Conservation (phyloP, 139 green algal genomes). For the Nannochloris sp. region DNA sequence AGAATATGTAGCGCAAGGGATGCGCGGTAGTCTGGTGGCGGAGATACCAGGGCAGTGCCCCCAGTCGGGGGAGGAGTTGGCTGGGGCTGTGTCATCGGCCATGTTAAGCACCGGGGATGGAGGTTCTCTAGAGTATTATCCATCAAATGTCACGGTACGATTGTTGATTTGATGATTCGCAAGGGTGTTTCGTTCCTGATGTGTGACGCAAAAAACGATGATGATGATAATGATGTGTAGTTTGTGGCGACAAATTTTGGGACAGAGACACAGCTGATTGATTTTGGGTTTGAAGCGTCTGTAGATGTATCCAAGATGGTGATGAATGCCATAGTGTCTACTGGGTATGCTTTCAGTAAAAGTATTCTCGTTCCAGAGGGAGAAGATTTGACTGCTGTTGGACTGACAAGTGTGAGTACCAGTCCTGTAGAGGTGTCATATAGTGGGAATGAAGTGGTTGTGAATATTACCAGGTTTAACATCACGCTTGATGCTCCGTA, state of each 20-base stretch:
- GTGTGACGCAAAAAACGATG: too few relatives aligned
- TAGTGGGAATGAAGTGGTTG: background rate
- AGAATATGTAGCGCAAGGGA: background rate
- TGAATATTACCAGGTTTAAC: background rate
- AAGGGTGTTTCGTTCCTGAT: too few relatives aligned
- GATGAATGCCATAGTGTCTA: background rate
- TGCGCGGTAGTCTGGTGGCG: background rate
- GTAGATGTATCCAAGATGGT: background rate
- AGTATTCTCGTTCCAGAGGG: background rate
- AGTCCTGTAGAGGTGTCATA: background rate
- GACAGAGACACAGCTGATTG: background rate
- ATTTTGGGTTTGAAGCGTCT: background rate
- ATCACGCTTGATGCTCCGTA: conserved; percentile 3
- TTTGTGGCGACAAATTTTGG: background rate
- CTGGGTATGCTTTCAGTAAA: background rate
- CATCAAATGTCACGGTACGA: background rate
- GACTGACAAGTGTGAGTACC: background rate
- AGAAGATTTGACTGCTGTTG: conserved; percentile 1
- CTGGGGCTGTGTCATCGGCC: too few relatives aligned
- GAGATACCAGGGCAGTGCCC: background rate
- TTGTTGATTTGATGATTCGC: background rate
- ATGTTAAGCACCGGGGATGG: background rate
- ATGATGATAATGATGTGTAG: background rate
- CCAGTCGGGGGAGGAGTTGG: too few relatives aligned
- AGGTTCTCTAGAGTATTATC: background rate